These are phyloP conservation scores for Dothideomycetes sp. DNA, from an alignment of 2,329 filamentous ascomycete genomes.

Conservation along the genomic window DNA sequence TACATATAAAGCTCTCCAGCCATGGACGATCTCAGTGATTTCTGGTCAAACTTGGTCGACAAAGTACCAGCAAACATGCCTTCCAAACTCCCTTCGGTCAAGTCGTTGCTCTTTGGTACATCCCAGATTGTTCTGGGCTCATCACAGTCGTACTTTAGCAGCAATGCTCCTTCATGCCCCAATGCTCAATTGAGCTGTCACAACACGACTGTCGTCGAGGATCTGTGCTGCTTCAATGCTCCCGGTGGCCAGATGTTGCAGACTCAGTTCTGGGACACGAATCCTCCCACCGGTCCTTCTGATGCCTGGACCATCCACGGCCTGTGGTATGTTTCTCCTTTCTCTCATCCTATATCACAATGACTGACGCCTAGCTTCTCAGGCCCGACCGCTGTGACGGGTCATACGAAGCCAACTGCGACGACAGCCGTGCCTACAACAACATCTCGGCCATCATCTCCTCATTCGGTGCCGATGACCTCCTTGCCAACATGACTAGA, in stretches of 20 bases:
- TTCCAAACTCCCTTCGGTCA: constrained; percentile 1
- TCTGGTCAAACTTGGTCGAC: constrained; percentile 12
- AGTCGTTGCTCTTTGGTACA: constrained; percentile 6
- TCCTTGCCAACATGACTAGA: constrained; percentile 57
- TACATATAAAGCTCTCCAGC: neutral
- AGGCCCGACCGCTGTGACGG: constrained; percentile 55
- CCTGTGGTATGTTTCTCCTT: constrained; percentile 40
- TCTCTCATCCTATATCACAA: neutral
- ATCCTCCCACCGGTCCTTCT: constrained; percentile 53
- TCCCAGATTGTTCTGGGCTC: constrained; percentile 6
- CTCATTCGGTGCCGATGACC: constrained; percentile 43
- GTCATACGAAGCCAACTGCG: constrained; percentile 58
- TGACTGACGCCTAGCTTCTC: neutral
- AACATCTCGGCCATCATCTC: constrained; percentile 57
- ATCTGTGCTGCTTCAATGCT: constrained; percentile 67
- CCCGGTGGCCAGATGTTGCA: constrained; percentile 62
- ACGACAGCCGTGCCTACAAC: constrained; percentile 50
- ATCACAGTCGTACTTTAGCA: constrained; percentile 2
- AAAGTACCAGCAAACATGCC: neutral
- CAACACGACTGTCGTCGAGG: constrained; percentile 49
- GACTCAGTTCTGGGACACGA: constrained; percentile 71
- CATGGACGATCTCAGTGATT: neutral
- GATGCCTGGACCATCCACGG: constrained; percentile 70
- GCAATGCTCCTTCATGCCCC: constrained; percentile 21
- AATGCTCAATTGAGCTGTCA: constrained; percentile 52